Base-by-base conservation (phyloP, 495 filamentous ascomycete genomes). In the Penicillium waksmanii region DNA sequence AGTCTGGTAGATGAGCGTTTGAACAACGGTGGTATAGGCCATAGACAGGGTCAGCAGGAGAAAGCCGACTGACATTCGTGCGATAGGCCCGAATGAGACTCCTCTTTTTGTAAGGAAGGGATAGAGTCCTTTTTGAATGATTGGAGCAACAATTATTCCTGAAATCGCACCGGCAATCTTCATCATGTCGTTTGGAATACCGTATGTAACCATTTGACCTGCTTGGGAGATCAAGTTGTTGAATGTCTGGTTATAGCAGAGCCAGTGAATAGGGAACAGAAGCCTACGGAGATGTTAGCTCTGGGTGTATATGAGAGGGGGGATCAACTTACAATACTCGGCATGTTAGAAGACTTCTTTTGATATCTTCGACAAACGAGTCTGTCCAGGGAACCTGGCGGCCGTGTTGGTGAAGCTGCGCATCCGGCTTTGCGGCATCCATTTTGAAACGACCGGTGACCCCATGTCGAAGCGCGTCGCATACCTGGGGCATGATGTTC, bases 191-290 rank as follows among this genome's bases (percentile, higher is more conserved):
- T 63, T 63, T 13, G 60, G 60, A 19, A 63, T 43, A 33, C 60
- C 76, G 53, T 77, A 61, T 19, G 71, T 73, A 25, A 75, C 60
- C 80, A 84, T 85, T 34, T 80, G 74, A 4, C 72, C 77, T 11
- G 82, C 82, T 63, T 85, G 84, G 0, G 83, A 84, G 55, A 85
- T 77, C 33, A 84, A 65, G 47, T 84, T 83, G 53, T 73, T 80
- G 40, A 76, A 66, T n/a, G 66, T 75, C 57, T 77, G 69, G 47
- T 66, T 61, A 31, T 65, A 61, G 60, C 68, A 73, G 12, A 71
- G 58, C 58, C 67, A 71, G 52, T 62, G 66, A 31, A 69, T 60
- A 5, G 68, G 55, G 34, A 66, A 73, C 11, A 62, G 47, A 38
- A 71, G 38, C 38, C 67, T 70, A 35, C 3, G 17, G 31, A 34